Base-by-base conservation (phyloP, 2,329 filamentous ascomycete species). In the Fusarium continuum region DNA sequence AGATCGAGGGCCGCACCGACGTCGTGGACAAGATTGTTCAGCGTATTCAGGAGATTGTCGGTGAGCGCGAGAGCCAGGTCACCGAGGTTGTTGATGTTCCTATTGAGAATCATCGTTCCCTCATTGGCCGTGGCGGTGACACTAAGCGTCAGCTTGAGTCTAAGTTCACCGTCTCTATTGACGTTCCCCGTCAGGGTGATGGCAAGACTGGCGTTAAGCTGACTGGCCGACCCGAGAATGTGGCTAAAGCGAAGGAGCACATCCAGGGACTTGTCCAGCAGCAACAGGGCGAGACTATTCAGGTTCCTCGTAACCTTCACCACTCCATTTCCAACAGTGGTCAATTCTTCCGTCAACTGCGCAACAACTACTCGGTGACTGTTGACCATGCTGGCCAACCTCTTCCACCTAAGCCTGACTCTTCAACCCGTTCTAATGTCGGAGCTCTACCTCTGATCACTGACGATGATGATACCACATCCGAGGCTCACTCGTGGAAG, bases 91-190 rank as follows among this genome's bases (percentile, higher is more conserved):
- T 97, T 22, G 93, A 97, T 28, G 88, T 99, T 29, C 91, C 93
- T 14, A 88, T 89, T 11, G 91, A 95, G 70, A 96, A 97, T 82
- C 96, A 99, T 76, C 86, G 93, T 49, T 84, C 91, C 8, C 84
- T 99, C 20, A 98, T 99, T 72, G 95, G 95, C 35, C 92, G 93
- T 53, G 93, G 92, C 63, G 95, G 96, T 64, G 93, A 97, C 67
- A 88, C 88, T 43, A 91, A 96, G 76, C 91, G 91, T 64, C 86
- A 90, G 64, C 84, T 99, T 22, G 95, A 99, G 81, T 84, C 89
- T 31, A 87, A 93, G 73, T 96, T 97, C 80, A 88, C 87, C 53
- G 89, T 99, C 48, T 88, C 89, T 8, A 87, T 99, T 63, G 94
- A 98, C 72, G 91, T 99, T 58, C 95, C 95, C 19, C 91, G 92